These are phyloP conservation scores for Symmetrospora coprosmae DNA, from an alignment of 768 basidiomycete genomes.

Conservation along the genomic window DNA sequence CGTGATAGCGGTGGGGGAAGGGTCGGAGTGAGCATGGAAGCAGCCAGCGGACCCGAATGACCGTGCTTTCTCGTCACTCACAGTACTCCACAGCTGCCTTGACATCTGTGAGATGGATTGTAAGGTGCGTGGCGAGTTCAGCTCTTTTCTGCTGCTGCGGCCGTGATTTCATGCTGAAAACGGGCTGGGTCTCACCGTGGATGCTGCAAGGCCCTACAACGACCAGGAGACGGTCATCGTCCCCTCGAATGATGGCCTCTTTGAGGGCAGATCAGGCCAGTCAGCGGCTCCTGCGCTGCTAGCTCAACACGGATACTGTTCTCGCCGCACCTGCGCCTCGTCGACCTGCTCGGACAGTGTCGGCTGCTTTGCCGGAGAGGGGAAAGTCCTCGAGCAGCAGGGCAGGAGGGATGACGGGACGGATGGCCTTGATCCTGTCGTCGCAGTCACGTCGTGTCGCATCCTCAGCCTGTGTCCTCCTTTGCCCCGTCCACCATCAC, in stretches of 20 bases:
- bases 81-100: conserved; percentile 49
- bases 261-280: background rate
- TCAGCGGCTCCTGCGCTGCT: background rate
- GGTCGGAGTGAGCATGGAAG: too few relatives aligned
- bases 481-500: too few relatives aligned
- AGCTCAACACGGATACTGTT: background rate
- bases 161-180: conserved; percentile 45
- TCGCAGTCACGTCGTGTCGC: conserved; percentile 51
- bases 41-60: too few relatives aligned
- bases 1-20: too few relatives aligned
- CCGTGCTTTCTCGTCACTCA: background rate
- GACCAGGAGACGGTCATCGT: conserved; percentile 83
- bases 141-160: too few relatives aligned
- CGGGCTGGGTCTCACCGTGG: conserved; percentile 42
- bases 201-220: conserved; percentile 74
- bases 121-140: too few relatives aligned
- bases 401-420: conserved; percentile 32
- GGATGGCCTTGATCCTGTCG: conserved; percentile 41
- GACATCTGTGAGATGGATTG: background rate
- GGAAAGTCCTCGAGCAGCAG: conserved; percentile 47
- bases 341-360: conserved; percentile 19
- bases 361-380: conserved; percentile 29
- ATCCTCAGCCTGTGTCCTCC: too few relatives aligned
- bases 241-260: conserved; percentile 65
- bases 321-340: background rate